Base-by-base conservation (phyloP, 2,329 filamentous ascomycete genomes). In the Mycosphaerella sp. region DNA sequence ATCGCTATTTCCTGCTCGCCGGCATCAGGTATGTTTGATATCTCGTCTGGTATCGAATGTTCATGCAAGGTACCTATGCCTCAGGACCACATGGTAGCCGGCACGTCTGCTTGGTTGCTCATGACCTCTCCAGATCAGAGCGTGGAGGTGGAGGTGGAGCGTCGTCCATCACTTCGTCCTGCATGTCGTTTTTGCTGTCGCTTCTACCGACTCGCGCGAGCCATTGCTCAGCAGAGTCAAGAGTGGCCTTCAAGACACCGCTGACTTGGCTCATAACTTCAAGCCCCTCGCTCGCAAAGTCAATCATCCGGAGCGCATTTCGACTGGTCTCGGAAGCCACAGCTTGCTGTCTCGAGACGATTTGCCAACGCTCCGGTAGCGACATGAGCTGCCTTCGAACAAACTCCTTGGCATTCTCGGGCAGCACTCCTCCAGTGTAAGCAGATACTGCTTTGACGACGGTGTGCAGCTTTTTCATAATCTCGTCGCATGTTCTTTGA, bases 201-300 rank as follows among this genome's bases (percentile, higher is more conserved):
- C 54, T 46, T 51, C 61, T 50, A n/a, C 67, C 67, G 8, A 62
- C 66, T 31, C 60, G 55, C 23, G 91, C 86, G 60, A 92, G 88
- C 93, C 93, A 97, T 63, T 85, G 83, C 71, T 97, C 92, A 0
- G 93, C 93, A 64, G 87, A 93, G 52, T 87, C 81, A 50, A 97
- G 86, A 0, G 93, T 97, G 50, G 89, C 87, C 62, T 95, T 88
- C 7, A 97, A 80, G 1, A 96, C 88, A 4, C 85, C 83, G 40
- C 85, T 93, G 47, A 98, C 89, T 69, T 96, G 90, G 1, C 83
- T 81, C 79, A 97, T 90, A 86, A 97, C 95, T 63, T 96, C 90
- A 11, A 97, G 76, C 0, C 91, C 89, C 69, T 97, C 92, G 65
- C 86, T 87, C 6, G 92, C 92, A 48, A 97, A 82, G 1, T 93